These are phyloP conservation scores for Leptographium wingfieldii DNA, from an alignment of 2,329 filamentous ascomycete species.

Conservation along the genomic window DNA sequence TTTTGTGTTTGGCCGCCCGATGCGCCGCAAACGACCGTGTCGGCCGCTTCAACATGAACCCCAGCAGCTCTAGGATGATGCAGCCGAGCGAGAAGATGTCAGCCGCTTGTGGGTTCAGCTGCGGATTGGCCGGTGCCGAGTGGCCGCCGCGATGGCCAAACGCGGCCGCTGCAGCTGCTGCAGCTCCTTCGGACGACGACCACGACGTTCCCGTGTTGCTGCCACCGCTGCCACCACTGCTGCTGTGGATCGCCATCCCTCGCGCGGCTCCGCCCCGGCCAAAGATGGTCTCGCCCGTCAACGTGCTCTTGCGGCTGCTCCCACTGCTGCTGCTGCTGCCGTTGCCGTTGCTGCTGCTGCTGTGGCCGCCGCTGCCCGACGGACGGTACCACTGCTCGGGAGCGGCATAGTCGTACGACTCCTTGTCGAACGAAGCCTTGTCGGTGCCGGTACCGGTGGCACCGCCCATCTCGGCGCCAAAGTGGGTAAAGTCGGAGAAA, in stretches of 20 bases:
- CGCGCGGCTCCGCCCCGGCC: background rate
- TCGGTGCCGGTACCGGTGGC: constrained; percentile 22
- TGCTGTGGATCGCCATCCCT: background rate
- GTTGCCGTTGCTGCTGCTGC: constrained; percentile 17
- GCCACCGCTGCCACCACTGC: constrained; percentile 6
- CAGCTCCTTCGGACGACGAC: background rate
- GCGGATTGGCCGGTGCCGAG: constrained; percentile 19
- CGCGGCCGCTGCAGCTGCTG: background rate
- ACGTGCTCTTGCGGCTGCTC: constrained; percentile 9
- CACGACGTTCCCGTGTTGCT: constrained; percentile 3
- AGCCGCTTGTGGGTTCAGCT: constrained; percentile 42
- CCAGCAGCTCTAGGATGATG: constrained; percentile 58
- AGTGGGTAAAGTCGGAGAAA: constrained; percentile 47
- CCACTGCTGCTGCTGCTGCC: constrained; percentile 24
- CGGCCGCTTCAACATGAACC: constrained; percentile 56
- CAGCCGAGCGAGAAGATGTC: constrained; percentile 65
- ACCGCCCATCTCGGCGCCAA: constrained; percentile 30
- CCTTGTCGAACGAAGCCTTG: constrained; percentile 45
- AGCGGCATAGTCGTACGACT: constrained; percentile 60
- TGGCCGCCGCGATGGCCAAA: background rate
- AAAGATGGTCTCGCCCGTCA: background rate
- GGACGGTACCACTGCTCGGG: constrained; percentile 50
- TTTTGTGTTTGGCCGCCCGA: constrained; percentile 52
- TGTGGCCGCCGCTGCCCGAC: constrained; percentile 8
- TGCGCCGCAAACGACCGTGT: constrained; percentile 53